phyloP scores from a whole-genome alignment of 306 rosid species.

The Cicer arietinum region DNA sequence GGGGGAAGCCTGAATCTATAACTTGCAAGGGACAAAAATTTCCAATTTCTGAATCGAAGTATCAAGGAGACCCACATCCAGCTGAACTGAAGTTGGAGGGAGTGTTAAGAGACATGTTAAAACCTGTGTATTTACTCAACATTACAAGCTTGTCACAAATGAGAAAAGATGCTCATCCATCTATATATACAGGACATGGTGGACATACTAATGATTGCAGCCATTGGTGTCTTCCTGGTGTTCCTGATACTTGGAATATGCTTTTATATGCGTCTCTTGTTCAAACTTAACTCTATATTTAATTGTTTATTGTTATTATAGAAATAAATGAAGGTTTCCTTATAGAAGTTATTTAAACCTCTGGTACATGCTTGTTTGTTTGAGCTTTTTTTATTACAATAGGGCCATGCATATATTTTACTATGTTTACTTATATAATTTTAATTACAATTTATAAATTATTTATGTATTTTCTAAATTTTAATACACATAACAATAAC shows the following conservation, averaged over 20 bases:
- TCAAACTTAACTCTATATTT: not conserved
- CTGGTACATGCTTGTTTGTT: too few species aligned
- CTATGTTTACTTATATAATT: too few species aligned
- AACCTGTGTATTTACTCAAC: constrained; percentile 57
- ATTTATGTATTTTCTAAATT: too few species aligned
- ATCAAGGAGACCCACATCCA: constrained; percentile 51
- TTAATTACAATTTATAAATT: too few species aligned
- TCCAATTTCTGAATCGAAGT: constrained; percentile 43
- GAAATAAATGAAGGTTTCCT: too few species aligned
- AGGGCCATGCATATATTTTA: too few species aligned
- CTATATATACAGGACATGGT: constrained; percentile 58
- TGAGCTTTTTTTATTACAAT: too few species aligned
- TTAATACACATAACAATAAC: too few species aligned
- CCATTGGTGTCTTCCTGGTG: constrained; percentile 86
- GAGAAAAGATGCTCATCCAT: constrained; percentile 80
- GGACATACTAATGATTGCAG: constrained; percentile 71
- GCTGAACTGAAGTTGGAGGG: constrained; percentile 51
- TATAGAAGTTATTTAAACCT: too few species aligned
- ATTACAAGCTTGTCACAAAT: constrained; percentile 64
- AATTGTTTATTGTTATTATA: too few species aligned
- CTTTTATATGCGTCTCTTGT: constrained; percentile 59
- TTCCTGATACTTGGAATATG: constrained; percentile 80
- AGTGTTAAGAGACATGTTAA: constrained; percentile 55
- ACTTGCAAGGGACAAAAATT: constrained; percentile 54
- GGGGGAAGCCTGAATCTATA: constrained; percentile 50